phyloP scores from a whole-genome alignment of 306 rosid genomes.

The Pterocarpus santalinus region DNA sequence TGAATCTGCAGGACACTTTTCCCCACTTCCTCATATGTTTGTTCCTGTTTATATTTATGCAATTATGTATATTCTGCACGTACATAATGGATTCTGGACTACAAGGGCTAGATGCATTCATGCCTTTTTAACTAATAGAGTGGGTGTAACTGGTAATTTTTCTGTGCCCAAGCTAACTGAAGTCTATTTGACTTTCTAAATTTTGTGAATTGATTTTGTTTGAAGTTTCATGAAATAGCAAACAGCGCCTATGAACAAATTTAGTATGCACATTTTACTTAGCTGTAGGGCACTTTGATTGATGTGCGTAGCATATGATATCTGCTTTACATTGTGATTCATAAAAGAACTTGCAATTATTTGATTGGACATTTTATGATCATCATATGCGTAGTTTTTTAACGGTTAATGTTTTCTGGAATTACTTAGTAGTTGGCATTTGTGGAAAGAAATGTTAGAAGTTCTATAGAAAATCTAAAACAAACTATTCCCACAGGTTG shows the following conservation, averaged over 20 bases:
- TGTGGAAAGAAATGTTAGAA: background rate
- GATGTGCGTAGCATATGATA: no score
- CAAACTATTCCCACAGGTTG: conserved; percentile 64
- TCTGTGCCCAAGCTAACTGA: no score
- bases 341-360: conserved; percentile 10
- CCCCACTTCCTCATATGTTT: background rate
- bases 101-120: background rate
- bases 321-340: conserved; percentile 16
- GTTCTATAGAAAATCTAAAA: conserved; percentile 26
- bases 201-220: background rate
- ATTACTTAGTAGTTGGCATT: background rate
- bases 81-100: background rate
- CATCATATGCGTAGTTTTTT: background rate
- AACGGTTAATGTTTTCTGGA: background rate
- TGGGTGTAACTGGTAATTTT: no score
- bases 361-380: conserved; percentile 4
- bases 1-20: background rate
- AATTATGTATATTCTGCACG: background rate
- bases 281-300: no score
- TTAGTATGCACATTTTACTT: background rate
- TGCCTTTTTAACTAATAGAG: background rate
- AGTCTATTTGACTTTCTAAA: no score
- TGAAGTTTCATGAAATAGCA: background rate
- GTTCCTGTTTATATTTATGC: background rate
- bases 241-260: background rate